phyloP scores from a whole-genome alignment of 148 eudicot genomes.

The Persicaria maculosa region DNA sequence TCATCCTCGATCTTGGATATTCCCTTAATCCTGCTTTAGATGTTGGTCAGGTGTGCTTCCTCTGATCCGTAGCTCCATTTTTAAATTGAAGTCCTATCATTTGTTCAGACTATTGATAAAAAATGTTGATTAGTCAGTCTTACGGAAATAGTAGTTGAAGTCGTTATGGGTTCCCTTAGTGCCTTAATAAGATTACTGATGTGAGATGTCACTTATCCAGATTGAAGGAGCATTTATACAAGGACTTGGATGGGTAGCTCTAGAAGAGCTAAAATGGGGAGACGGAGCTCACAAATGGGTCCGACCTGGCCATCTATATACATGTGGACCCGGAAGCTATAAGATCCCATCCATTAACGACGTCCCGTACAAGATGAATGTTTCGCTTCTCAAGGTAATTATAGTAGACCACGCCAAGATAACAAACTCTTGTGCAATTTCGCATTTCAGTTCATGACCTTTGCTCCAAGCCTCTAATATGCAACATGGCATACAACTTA shows the following conservation, averaged over 20 bases:
- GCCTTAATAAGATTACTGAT: neutral
- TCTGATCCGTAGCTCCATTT: neutral
- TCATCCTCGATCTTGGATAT: slow-evolving; percentile 78
- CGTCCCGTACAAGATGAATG: slow-evolving; percentile 65
- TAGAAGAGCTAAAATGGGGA: slow-evolving; percentile 99
- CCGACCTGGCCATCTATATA: slow-evolving; percentile 66
- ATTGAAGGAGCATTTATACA: slow-evolving; percentile 97
- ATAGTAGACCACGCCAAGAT: neutral
- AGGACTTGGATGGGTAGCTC: slow-evolving; percentile 93
- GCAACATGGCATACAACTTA: neutral
- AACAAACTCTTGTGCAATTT: neutral
- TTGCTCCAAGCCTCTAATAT: neutral
- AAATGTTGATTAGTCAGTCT: neutral
- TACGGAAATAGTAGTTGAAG: neutral
- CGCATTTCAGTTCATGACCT: neutral
- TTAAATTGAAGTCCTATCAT: neutral
- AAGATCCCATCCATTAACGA: slow-evolving; percentile 91
- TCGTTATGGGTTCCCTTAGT: neutral
- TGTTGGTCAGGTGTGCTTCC: slow-evolving; percentile 87
- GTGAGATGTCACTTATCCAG: slow-evolving; percentile 29
- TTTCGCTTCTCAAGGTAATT: slow-evolving; percentile 87
- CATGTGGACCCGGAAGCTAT: slow-evolving; percentile 87
- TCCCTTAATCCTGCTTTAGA: slow-evolving; percentile 95
- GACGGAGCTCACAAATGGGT: slow-evolving; percentile 91
- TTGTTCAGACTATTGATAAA: neutral